These are phyloP conservation scores for Lentinula lateritia DNA, from an alignment of 768 basidiomycete genomes.

Conservation along the genomic window DNA sequence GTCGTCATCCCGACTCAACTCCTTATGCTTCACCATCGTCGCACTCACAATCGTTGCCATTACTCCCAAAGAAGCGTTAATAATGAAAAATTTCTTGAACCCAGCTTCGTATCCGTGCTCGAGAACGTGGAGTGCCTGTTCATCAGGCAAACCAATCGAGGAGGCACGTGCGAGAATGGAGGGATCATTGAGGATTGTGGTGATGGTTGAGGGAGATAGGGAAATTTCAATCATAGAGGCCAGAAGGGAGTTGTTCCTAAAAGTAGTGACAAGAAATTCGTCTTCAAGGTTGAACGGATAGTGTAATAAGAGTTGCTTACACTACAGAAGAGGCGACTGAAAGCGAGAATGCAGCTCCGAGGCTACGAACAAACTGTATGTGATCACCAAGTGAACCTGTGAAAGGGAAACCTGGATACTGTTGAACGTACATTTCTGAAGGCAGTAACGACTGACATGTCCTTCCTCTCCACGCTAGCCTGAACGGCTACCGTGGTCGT, in stretches of 20 bases:
- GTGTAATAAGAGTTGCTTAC: slow-evolving; percentile 18
- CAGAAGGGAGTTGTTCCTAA: slow-evolving; percentile 43
- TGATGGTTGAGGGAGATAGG: slow-evolving; percentile 32
- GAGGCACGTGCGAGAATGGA: slow-evolving; percentile 25
- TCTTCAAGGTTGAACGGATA: background rate
- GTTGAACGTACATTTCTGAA: slow-evolving; percentile 2
- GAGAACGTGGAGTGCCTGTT: slow-evolving; percentile 35
- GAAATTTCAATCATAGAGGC: slow-evolving; percentile 30
- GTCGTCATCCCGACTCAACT: slow-evolving; percentile 55
- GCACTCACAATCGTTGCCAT: slow-evolving; percentile 48
- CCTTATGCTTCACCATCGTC: slow-evolving; percentile 56
- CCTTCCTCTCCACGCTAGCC: slow-evolving; percentile 60
- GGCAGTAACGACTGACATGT: slow-evolving; percentile 70
- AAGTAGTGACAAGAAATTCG: background rate
- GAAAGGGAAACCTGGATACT: background rate
- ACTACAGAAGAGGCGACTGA: slow-evolving; percentile 59
- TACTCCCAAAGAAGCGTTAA: slow-evolving; percentile 51
- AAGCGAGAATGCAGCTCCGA: slow-evolving; percentile 66
- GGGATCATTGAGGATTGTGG: slow-evolving; percentile 45
- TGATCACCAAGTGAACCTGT: background rate
- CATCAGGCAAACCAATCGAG: slow-evolving; percentile 26
- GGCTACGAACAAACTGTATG: slow-evolving; percentile 54
- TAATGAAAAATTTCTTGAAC: slow-evolving; percentile 53
- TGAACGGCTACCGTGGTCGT: slow-evolving; percentile 71
- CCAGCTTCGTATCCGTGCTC: slow-evolving; percentile 49